Conservation (phyloP, 352 stramenopile genomes). For the Globisporangium polare region DNA sequence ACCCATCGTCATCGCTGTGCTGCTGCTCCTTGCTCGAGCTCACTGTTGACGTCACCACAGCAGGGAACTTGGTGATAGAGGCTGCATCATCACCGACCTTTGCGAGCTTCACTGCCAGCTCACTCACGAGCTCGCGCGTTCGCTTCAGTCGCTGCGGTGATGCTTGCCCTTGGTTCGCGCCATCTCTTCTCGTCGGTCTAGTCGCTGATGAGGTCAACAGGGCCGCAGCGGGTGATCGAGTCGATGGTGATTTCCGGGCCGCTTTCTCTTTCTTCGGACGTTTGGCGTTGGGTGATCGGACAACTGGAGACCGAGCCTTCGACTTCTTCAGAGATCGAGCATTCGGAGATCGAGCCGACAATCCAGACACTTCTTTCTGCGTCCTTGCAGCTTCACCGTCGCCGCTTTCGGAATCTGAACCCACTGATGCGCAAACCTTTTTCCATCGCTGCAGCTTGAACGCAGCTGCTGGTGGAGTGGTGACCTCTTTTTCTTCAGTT, state of each 20-base stretch:
- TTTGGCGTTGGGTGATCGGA: background rate
- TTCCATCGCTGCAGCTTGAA: constrained; percentile 25
- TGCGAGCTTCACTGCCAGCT: constrained; percentile 8
- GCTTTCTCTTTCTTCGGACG: background rate
- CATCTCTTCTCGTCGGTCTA: background rate
- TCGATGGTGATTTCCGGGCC: background rate
- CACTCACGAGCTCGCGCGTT: background rate
- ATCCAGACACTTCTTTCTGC: background rate
- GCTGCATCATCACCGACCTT: background rate
- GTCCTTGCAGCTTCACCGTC: background rate
- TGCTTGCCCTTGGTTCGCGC: background rate
- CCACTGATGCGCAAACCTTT: constrained; percentile 43
- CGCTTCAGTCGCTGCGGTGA: background rate
- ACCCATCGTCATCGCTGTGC: background rate
- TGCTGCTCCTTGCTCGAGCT: background rate
- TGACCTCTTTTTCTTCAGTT: background rate
- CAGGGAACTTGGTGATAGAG: background rate
- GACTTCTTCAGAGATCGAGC: background rate
- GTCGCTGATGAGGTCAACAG: background rate
- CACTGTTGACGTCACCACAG: background rate
- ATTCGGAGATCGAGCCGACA: background rate
- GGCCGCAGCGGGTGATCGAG: background rate
- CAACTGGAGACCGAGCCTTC: background rate
- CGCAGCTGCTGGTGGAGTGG: constrained; percentile 19
- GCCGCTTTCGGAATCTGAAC: constrained; percentile 34